These are phyloP conservation scores for Teratosphaeria pseudoeucalypti DNA, from an alignment of 2,329 filamentous ascomycete species.

Conservation along the genomic window DNA sequence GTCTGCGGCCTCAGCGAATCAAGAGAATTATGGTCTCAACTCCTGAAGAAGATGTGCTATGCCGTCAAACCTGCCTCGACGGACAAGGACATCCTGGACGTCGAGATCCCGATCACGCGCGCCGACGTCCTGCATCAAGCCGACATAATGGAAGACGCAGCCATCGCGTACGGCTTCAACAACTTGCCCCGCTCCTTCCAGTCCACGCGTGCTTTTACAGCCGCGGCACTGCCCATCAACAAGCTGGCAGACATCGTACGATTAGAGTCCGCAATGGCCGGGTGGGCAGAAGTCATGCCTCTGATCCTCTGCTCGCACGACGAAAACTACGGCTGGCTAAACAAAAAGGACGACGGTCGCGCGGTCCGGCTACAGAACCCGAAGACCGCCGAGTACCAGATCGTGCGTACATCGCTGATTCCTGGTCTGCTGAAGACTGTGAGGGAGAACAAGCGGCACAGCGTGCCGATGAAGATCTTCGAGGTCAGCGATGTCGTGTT, in stretches of 20 bases:
- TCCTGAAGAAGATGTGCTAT: constrained; percentile 84
- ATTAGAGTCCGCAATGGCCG: constrained; percentile 79
- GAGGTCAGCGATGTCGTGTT: constrained; percentile 85
- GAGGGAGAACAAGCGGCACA: constrained; percentile 82
- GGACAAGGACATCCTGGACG: constrained; percentile 57
- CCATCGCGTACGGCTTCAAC: constrained; percentile 96
- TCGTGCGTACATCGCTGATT: constrained; percentile 76
- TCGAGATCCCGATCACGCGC: constrained; percentile 76
- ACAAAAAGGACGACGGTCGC: constrained; percentile 68
- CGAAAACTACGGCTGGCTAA: constrained; percentile 94
- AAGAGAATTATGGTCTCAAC: constrained; percentile 62
- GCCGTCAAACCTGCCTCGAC: constrained; percentile 63
- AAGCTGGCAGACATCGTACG: constrained; percentile 90
- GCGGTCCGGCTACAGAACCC: constrained; percentile 83
- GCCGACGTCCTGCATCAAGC: constrained; percentile 94
- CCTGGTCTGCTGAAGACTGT: constrained; percentile 89
- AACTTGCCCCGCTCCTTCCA: constrained; percentile 80
- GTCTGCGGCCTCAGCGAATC: constrained; percentile 76
- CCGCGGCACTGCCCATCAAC: constrained; percentile 80
- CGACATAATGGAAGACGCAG: constrained; percentile 97
- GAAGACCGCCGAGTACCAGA: constrained; percentile 87
- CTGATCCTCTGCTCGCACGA: constrained; percentile 95
- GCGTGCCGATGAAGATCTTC: constrained; percentile 82
- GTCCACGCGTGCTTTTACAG: constrained; percentile 62
- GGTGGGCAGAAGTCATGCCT: constrained; percentile 93